phyloP scores from a whole-genome alignment of 2,329 filamentous ascomycete species.

The Ascochyta koolunga region DNA sequence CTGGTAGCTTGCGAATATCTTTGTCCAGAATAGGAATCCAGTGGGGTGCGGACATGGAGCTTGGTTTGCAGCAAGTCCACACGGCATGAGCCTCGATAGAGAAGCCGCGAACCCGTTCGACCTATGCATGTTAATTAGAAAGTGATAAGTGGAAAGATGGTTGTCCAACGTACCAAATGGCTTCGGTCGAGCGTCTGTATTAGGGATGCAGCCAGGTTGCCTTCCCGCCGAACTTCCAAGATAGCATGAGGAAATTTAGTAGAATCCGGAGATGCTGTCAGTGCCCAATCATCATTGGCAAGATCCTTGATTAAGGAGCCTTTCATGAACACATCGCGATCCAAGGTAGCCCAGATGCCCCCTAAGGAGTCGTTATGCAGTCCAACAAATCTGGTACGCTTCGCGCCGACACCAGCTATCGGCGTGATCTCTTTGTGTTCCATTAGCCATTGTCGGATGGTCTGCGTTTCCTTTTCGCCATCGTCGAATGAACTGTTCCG shows the following conservation, averaged over 20 bases:
- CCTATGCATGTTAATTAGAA: conserved; percentile 38
- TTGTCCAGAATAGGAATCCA: conserved; percentile 52
- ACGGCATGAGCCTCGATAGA: conserved; percentile 61
- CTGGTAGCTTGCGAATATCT: conserved; percentile 61
- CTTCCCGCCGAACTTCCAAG: conserved; percentile 58
- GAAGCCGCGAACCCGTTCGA: conserved; percentile 60
- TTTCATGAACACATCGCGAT: conserved; percentile 54
- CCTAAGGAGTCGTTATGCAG: conserved; percentile 52
- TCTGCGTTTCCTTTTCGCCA: conserved; percentile 24
- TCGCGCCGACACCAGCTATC: conserved; percentile 54
- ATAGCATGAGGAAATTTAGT: conserved; percentile 58
- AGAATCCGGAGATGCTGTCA: conserved; percentile 30
- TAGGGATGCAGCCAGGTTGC: conserved; percentile 46
- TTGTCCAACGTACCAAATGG: conserved; percentile 50
- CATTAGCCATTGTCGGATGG: conserved; percentile 52
- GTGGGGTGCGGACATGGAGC: conserved; percentile 52
- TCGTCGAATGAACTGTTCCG: conserved; percentile 2
- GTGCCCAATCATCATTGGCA: conserved; percentile 39
- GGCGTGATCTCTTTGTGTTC: conserved; percentile 53
- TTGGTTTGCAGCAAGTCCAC: conserved; percentile 54
- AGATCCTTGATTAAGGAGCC: conserved; percentile 35
- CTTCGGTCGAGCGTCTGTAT: conserved; percentile 54
- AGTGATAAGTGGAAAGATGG: conserved; percentile 4
- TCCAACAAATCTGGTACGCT: conserved; percentile 56
- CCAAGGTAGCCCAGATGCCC: conserved; percentile 56